These are phyloP conservation scores for Encephalitozoon cuniculi DNA, from an alignment of 371 early-diverging fungal species.

Conservation along the genomic window DNA sequence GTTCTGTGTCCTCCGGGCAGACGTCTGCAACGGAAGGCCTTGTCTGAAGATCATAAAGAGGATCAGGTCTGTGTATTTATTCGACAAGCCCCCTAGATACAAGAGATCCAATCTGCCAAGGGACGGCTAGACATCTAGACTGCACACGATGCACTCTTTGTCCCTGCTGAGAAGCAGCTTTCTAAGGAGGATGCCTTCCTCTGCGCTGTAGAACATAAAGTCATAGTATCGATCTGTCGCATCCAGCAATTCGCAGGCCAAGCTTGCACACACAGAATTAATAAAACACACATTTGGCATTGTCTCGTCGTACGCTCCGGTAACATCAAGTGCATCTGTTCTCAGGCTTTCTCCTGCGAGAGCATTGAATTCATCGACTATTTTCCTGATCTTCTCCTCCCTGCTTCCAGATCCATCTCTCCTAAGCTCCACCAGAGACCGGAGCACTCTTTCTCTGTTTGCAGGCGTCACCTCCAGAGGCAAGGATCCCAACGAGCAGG, in stretches of 20 bases:
- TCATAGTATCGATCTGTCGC: constrained; percentile 17
- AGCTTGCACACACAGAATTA: constrained; percentile 53
- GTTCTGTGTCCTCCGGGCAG: constrained; percentile 13
- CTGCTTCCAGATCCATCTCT: neutral
- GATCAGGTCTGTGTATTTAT: constrained; percentile 1
- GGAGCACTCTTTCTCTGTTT: constrained; percentile 21
- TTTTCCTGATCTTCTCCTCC: neutral
- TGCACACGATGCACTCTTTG: constrained; percentile 41
- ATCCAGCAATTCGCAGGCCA: constrained; percentile 10
- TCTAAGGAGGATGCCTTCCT: neutral
- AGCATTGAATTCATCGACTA: constrained; percentile 33
- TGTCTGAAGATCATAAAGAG: neutral
- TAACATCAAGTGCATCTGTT: constrained; percentile 33
- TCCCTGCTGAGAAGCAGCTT: constrained; percentile 22
- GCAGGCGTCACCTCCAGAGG: neutral
- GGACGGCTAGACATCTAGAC: neutral
- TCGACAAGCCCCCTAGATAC: constrained; percentile 36
- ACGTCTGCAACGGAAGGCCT: neutral
- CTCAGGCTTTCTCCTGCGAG: neutral
- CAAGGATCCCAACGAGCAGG: constrained; percentile 21
- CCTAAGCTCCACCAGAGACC: neutral
- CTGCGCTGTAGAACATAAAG: constrained; percentile 41
- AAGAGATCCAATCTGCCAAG: neutral
- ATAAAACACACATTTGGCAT: constrained; percentile 48
- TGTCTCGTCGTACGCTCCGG: constrained; percentile 16